Base-by-base conservation (phyloP, 345 rosid species). In the Gossypium australe region DNA sequence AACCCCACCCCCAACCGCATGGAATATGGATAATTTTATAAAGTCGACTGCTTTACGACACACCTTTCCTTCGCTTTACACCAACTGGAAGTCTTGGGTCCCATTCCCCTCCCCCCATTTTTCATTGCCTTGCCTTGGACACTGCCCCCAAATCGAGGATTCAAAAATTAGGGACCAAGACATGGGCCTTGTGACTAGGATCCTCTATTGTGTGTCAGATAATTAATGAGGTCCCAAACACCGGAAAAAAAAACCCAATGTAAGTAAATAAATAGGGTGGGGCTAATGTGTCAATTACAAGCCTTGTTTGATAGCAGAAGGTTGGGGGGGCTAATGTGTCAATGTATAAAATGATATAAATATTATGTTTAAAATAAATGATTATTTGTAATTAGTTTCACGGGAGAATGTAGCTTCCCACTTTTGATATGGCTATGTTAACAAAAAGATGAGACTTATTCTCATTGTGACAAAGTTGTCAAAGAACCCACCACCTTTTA, bases 171-270 rank as follows among this genome's bases (percentile, higher is more conserved):
- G 59, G 61, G 74, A 70, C 74, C 70, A 59, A 78, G 80, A 72
- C 82, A 73, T 80, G 78, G 80, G 63, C 77, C 79, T 53, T 24
- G 48, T 66, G 74, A 83, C 82, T 78, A 68, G 72, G 84, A 78
- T 80, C 81, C 80, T 70, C 66, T 73, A 44, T 76, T 51, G 49
- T 75, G 60, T 48, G 57, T 71, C 64, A 45, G 6, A n/a, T 18
- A 22, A 45, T 56, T 2, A 9, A 57, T 57, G 11, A 2, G 63
- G 76, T 38, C 75, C 34, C 56, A 2, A 14, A 70, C 9, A 5
- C 13, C 17, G 51, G 27, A 7, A 45, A 45, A 45, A 22, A 20
- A 45, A 67, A 34, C 0, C 52, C 55, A 56, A 59, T 60, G 55
- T 0, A 13, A 60, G 49, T 34, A 12, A 17, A 71, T 27, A 66